Evolutionary conservation across 2,329 filamentous ascomycete species (phyloP), one percentile per base, ranked within the genome.

Genomic region (Aspergillus thermomutatus): DNA sequence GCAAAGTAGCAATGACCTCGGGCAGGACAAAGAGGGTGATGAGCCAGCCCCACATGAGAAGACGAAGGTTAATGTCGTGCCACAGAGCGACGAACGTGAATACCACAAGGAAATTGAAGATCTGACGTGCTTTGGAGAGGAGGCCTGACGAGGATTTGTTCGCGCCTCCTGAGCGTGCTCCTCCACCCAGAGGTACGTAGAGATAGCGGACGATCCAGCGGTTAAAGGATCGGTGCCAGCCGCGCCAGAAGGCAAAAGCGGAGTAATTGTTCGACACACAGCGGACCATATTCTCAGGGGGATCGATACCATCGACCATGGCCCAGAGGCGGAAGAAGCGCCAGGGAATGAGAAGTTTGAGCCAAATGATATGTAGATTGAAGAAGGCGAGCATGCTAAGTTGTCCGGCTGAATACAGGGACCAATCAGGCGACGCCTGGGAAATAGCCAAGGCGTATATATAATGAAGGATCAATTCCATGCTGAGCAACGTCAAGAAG

Each of bases 291-390:
- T 99, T 99, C 77, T 99, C 94, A 0, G 94, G 93, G 0, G 94
- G 91, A 69, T 99, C 94, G 64, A 99, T 86, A 59, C 90, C 91
- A 72, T 99, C 94, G 17, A 92, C 71, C 3, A 99, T 83, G 0
- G 91, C 83, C 94, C 94, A 99, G n/a, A 99, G 85, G 4, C 95
- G 90, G 83, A 97, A 97, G 73, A 97, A 88, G n/a, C 94, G 89
- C 92, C 93, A 99, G 0, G 94, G 94, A 7, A 99, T 85, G 4
- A 99, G 86, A 1, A 99, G 86, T 73, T 99, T 99, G 49, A 99
- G 83, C 95, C 95, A 99, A 73, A 99, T 95, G 70, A 97, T 86
- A 77, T 96, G 91, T 11, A 99, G 86, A 75, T 97, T 97, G 80
- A 97, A 95, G 79, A 89, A 97, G 40, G 91, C 94, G 11, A 99